Conservation (phyloP, 1,139 yeast genomes). For the Eremothecium gossypii region DNA sequence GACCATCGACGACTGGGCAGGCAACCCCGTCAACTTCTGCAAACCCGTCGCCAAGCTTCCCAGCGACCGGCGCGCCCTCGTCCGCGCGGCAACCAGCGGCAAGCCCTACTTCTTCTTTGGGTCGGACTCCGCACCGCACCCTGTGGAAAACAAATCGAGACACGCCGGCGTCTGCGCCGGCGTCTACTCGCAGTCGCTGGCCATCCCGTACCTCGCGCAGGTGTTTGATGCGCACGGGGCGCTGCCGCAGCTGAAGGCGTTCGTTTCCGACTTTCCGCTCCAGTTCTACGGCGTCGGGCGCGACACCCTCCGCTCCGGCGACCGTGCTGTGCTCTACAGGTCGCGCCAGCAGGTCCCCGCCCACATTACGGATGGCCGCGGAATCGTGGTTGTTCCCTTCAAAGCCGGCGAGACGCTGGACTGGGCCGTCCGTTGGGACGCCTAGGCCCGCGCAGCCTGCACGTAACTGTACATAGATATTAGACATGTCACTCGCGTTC, state of each 20-base stretch:
- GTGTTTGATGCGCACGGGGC: conserved; percentile 62
- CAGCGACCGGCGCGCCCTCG: conserved; percentile 65
- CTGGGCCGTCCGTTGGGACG: conserved; percentile 72
- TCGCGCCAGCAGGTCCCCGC: conserved; percentile 51
- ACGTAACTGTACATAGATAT: no score
- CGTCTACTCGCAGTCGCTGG: conserved; percentile 83
- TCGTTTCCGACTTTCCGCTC: conserved; percentile 70
- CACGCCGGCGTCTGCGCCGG: conserved; percentile 93
- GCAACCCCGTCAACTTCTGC: conserved; percentile 88
- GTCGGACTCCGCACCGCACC: conserved; percentile 97
- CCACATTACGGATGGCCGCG: conserved; percentile 37
- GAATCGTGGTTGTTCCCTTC: conserved; percentile 74
- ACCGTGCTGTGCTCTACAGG: conserved; percentile 44
- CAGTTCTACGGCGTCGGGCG: conserved; percentile 51
- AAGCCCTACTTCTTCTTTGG: conserved; percentile 93
- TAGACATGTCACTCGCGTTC: not conserved
- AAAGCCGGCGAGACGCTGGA: conserved; percentile 65
- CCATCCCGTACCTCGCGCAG: conserved; percentile 76
- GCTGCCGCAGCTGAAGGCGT: conserved; percentile 56
- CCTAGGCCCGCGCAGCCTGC: no score
- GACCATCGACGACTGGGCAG: conserved; percentile 94
- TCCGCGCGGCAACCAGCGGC: conserved; percentile 86
- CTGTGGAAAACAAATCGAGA: conserved; percentile 63
- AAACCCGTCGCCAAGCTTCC: conserved; percentile 97
- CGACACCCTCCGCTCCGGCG: conserved; percentile 35